Evolutionary conservation across 805 yeast species (phyloP), one percentile per base, ranked within the genome.

Genomic region (Wickerhamiella kurtzmanii): DNA sequence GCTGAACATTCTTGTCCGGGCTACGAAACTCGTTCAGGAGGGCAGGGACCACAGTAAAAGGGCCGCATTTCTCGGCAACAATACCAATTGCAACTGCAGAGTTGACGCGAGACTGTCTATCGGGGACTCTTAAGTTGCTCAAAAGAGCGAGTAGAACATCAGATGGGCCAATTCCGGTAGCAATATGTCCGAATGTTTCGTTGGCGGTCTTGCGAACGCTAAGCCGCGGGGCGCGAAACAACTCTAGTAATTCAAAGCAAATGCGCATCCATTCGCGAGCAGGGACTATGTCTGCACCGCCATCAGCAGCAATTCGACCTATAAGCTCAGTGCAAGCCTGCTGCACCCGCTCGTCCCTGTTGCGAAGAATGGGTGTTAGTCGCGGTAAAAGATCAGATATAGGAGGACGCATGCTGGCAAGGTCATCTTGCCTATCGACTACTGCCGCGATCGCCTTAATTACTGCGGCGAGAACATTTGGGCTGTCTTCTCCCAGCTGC

Each of bases 201-300:
- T 88, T 92, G 0, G 98, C 95, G 0, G 88, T 82, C 25, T 79
- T 71, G 52, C 97, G 68, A 41, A 88, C 84, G 13, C 79, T 70
- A 56, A 82, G 85, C 48, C 76, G 76, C 4, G 82, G 76, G 19
- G 94, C 80, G 59, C 85, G 86, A 49, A 92, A 71, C 79, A 89
- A 79, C 54, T 92, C 97, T 41, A 92, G 64, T 32, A 92, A 69
- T 57, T 88, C 96, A 63, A 84, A 86, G 58, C 96, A 84, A 21
- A 89, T 83, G 52, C 97, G 72, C 89, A 92, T 85, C 99, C 98
- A 92, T 63, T 92, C 99, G 51, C 85, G 77, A 2, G 95, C 94
- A 35, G 87, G 78, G 15, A 87, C 83, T 47, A 77, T 76, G 52
- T 84, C 94, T 1, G 95, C 79, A 8, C 83, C 88, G 40, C 76